Base-by-base conservation (phyloP, 306 rosid species). In the Quercus rubra region DNA sequence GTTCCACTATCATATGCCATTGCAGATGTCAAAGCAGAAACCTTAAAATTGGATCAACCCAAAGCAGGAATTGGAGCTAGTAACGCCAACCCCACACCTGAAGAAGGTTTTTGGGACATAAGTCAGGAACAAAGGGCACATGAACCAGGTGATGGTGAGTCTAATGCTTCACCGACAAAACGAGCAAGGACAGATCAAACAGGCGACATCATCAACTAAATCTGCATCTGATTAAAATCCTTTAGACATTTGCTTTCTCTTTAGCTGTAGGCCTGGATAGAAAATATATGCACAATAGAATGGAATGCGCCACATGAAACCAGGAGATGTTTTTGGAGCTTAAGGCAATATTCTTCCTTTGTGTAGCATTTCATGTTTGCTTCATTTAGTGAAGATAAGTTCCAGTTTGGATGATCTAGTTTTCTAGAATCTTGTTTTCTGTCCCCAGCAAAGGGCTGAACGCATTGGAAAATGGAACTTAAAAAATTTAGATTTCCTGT, bases 151-250 rank as follows among this genome's bases (percentile, higher is more conserved):
- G 86, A 74, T 51, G 80, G 70, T 27, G 81, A 78, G 73, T 52
- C 70, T 74, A 81, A 74, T 31, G 78, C 73, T 46, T 88, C 88
- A 0, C 85, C 88, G 3, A 33, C 89, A 31, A 95, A 95, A 85
- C 91, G 97, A 52, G 84, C 77, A 90, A 84, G 88, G 84, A 81
- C 57, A 77, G 80, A 83, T 83, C 23, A 71, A 71, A 78, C 54
- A 35, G 41, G 64, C 63, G 8, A 57, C n/a, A n/a, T 20, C 55
- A 28, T 67, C 12, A 1, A n/a, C 18, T 74, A 61, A 58, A 49
- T 20, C 55, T 67, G 7, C 14, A 51, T 55, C 33, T 51, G 55
- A 9, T 61, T 33, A 25, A 25, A 38, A 12, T 51, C 52, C 15
- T 28, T 49, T 73, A 64, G 71, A 54, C 15, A 79, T 55, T 68